Evolutionary conservation across 129 eudicot genomes (phyloP).

Genomic region (Chrysanthemum lavandulifolium): DNA sequence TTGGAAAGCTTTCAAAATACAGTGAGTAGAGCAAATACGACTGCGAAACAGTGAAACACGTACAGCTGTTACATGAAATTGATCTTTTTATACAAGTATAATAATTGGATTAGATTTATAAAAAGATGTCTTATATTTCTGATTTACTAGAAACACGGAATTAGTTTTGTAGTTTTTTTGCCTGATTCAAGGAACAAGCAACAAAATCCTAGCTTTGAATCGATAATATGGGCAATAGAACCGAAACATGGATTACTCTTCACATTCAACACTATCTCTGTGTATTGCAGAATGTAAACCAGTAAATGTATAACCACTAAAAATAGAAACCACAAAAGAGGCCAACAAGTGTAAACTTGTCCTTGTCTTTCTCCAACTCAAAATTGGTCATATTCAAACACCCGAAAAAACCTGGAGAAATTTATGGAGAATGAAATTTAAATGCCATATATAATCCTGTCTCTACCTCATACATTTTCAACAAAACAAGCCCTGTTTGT

Average conservation of each 20-base stretch:
- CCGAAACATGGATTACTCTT: background rate
- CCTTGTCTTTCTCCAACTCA: conserved; percentile 22
- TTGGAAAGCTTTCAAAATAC: no score
- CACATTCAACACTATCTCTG: background rate
- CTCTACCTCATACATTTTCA: conserved; percentile 16
- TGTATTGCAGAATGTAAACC: no score
- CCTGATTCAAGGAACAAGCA: conserved; percentile 1
- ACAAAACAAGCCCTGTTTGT: conserved; percentile 20
- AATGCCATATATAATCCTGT: conserved; percentile 25
- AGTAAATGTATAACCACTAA: background rate
- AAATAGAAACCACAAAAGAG: conserved; percentile 8
- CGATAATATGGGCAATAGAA: background rate
- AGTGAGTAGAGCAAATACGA: no score
- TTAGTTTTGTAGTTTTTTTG: background rate
- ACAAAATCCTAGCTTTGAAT: background rate
- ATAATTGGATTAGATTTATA: no score
- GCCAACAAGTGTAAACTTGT: conserved; percentile 13
- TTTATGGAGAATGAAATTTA: conserved; percentile 18
- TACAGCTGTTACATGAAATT: no score
- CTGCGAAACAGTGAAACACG: no score
- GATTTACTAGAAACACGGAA: background rate
- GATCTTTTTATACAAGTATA: no score
- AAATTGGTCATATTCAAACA: conserved; percentile 14
- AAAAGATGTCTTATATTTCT: background rate
- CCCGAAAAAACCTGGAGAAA: conserved; percentile 22